Conservation (phyloP, 129 eudicot species). For the Flaveria linearis region DNA sequence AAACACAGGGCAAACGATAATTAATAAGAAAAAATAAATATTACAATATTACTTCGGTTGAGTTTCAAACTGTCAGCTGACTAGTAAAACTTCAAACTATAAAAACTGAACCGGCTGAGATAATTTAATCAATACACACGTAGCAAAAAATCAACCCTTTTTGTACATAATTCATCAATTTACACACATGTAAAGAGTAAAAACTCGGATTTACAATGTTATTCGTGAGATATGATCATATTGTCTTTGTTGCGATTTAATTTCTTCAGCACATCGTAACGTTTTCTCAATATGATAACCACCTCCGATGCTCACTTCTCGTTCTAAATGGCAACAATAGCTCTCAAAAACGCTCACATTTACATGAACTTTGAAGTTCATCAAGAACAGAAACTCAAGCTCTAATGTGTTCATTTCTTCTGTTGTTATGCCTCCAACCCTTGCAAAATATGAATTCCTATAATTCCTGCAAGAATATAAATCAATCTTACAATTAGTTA, state of each 20-base stretch:
- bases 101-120: not conserved
- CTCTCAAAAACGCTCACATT: slow-evolving; percentile 95
- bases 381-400: slow-evolving; percentile 71
- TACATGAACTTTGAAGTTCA: slow-evolving; percentile 88
- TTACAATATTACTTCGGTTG: no score
- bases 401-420: slow-evolving; percentile 82
- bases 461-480: slow-evolving; percentile 60
- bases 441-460: slow-evolving; percentile 83
- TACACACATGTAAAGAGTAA: slow-evolving; percentile 17
- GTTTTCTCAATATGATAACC: slow-evolving; percentile 88
- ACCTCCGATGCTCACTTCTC: slow-evolving; percentile 97
- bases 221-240: slow-evolving; percentile 48
- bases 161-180: slow-evolving; percentile 27
- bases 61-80: no score
- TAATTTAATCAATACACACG: not conserved
- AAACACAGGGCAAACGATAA: no score
- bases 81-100: not conserved
- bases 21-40: not conserved
- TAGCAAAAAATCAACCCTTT: not conserved
- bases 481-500: not conserved
- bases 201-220: slow-evolving; percentile 37
- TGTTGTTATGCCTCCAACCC: slow-evolving; percentile 82
- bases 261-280: slow-evolving; percentile 87
- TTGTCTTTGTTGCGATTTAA: slow-evolving; percentile 56
- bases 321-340: slow-evolving; percentile 87